Evolutionary conservation across 306 rosid genomes (phyloP).

Genomic region (Oemleria cerasiformis): DNA sequence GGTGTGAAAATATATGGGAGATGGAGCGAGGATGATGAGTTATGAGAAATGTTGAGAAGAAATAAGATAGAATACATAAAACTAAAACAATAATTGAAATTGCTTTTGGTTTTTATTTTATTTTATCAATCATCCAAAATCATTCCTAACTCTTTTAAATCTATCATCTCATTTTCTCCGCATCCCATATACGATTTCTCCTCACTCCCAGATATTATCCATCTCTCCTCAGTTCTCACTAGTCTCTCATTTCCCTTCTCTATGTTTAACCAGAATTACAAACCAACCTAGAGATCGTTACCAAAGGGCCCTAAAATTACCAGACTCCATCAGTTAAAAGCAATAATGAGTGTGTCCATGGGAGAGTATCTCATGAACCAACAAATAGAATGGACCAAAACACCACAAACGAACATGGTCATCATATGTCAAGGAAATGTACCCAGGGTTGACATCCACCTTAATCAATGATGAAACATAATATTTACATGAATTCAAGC

Average conservation of each 20-base stretch:
- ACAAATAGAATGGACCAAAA: background rate
- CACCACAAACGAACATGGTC: background rate
- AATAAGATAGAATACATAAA: background rate
- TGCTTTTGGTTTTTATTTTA: background rate
- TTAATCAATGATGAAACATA: background rate
- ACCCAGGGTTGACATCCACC: background rate
- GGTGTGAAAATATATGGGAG: no score
- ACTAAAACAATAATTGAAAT: background rate
- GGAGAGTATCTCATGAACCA: background rate
- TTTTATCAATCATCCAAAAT: background rate
- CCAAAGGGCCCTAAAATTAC: background rate
- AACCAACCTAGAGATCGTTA: background rate
- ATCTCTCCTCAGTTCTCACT: background rate
- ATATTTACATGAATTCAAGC: background rate
- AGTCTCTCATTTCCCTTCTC: background rate
- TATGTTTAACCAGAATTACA: background rate
- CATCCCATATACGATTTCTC: background rate
- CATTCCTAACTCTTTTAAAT: background rate
- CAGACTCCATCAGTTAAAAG: background rate
- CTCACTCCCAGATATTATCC: background rate
- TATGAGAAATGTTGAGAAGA: background rate
- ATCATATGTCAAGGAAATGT: background rate
- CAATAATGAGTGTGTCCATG: background rate
- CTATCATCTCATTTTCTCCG: background rate
- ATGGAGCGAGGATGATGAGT: background rate